A percentile compares a stretch with the other conserved stretches of the same genome.
phyloP scores from a whole-genome alignment of 202 grass and related monocot genomes.

The Zoysia matrella region DNA sequence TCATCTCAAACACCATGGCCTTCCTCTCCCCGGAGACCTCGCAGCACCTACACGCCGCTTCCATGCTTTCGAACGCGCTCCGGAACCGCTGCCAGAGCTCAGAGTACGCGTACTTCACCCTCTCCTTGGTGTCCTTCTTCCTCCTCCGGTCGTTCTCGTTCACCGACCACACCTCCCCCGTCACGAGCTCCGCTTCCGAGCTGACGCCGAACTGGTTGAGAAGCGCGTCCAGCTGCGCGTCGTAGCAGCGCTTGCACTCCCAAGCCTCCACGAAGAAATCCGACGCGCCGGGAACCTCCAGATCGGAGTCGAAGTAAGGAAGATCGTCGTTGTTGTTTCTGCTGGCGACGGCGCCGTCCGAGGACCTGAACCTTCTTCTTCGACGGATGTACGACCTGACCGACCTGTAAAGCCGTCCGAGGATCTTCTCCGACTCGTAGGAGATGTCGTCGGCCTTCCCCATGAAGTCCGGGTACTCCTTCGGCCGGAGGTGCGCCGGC shows the following conservation, averaged over 20 bases:
- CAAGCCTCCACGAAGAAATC: slow-evolving; percentile 63
- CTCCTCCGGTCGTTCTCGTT: slow-evolving; percentile 61
- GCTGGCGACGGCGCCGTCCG: slow-evolving; percentile 8
- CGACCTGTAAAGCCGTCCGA: slow-evolving; percentile 76
- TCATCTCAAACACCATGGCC: slow-evolving; percentile 57
- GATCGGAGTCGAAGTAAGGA: slow-evolving; percentile 64
- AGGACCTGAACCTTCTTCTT: neutral
- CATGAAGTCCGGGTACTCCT: slow-evolving; percentile 90
- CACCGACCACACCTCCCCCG: slow-evolving; percentile 71
- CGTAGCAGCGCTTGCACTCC: slow-evolving; percentile 62
- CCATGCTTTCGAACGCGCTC: slow-evolving; percentile 54
- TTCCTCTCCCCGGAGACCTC: slow-evolving; percentile 52
- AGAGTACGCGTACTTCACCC: slow-evolving; percentile 65
- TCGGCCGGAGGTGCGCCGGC: slow-evolving; percentile 66
- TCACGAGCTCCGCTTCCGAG: slow-evolving; percentile 83
- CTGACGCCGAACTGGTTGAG: slow-evolving; percentile 65
- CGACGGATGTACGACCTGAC: slow-evolving; percentile 38
- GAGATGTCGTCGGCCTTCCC: slow-evolving; percentile 69
- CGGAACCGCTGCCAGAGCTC: slow-evolving; percentile 59
- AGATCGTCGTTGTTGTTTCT: slow-evolving; percentile 28
- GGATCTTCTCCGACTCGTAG: slow-evolving; percentile 79
- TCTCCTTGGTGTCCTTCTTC: slow-evolving; percentile 67
- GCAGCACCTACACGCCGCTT: slow-evolving; percentile 9
- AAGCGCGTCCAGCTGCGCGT: slow-evolving; percentile 58
- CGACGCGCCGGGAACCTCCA: slow-evolving; percentile 64